Evolutionary conservation across 202 grass and related monocot species (phyloP), one percentile per base, ranked within the genome.

Genomic region (Digitaria exilis): DNA sequence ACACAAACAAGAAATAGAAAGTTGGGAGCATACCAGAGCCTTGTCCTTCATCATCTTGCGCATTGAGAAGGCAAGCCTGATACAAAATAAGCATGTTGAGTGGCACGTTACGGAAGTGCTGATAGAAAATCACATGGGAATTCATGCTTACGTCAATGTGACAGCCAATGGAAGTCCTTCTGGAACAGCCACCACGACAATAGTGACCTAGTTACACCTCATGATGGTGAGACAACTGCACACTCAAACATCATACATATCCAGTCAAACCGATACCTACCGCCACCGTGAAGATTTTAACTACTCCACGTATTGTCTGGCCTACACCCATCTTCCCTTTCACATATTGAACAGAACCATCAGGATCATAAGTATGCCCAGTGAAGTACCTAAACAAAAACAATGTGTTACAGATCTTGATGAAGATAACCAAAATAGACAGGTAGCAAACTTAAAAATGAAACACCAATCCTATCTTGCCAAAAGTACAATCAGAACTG

Each of bases 161-260:
- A 98, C 96, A 84, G 96, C 96, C 89, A 98, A 84, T 61, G 96
- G 96, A 81, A 98, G 75, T 57, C 96, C 96, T 96, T 98, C 96
- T 37, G 96, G 96, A 77, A 98, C 96, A 69, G 96, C 96, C 73
- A 98, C 93, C 15, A 98, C 93, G 37, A 96, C 96, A 71, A 98
- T 98, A 19, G 96, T 98, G 39, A 98, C 96, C 93, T 98, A 68
- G 41, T 87, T 54, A 87, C 76, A 76, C 57, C 72, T 35, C 34
- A 64, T 80, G 35, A 75, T 80, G 76, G 46, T 90, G 50, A 89
- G 71, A 42, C 15, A 35, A 71, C 11, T 29, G 70, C n/a, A 67
- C 15, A 52, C 9, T 11, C 5, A 85, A 78, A 19, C 39, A 54
- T 32, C 45, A 59, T 39, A 56, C 21, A 68, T 82, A 24, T 80